Evolutionary conservation across 2,329 filamentous ascomycete genomes (phyloP), one percentile per base, ranked within the genome.

Genomic region (Xylaria sp.): DNA sequence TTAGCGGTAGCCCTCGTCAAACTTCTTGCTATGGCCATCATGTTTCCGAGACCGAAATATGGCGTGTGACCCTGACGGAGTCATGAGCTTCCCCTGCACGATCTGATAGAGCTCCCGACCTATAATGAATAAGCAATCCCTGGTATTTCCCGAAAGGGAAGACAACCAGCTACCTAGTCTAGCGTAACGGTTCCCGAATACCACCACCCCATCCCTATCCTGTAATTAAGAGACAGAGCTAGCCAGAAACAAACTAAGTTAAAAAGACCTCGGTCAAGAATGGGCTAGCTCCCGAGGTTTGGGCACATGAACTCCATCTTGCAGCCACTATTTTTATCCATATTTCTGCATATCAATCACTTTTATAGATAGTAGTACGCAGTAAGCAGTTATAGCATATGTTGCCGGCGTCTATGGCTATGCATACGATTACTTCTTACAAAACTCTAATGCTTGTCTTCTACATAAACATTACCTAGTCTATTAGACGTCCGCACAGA

Each of bases 1-100:
- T 27, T 27, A 27, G 24, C 24, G 24, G 24, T 27, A 27, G n/a
- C 65, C 47, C 19, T 56, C 53, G 17, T 51, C n/a, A 45, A 11
- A 12, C 12, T 3, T 30, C 48, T 32, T 32, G 34, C 17, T 12
- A 36, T 57, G 27, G 11, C 27, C 56, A 56, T n/a, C 39, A 30
- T 58, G 51, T 59, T 50, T 24, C 68, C 58, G 64, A 60, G 24
- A 30, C 65, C 58, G 64, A 57, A 19, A 36, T 61, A n/a, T 19
- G 21, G 51, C 45, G 36, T 34, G 54, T 14, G 53, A 53, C 50
- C 21, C 67, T 57, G 68, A 68, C 14, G 9, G 2, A n/a, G 8
- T 59, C 53, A 47, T 48, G 57, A 66, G 45, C 11, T 42, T 57
- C 9, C 14, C 21, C n/a, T 27, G 14, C 36, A 51, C 42, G 27